phyloP scores from a whole-genome alignment of 108 stramenopile genomes.

The Seminavis robusta region DNA sequence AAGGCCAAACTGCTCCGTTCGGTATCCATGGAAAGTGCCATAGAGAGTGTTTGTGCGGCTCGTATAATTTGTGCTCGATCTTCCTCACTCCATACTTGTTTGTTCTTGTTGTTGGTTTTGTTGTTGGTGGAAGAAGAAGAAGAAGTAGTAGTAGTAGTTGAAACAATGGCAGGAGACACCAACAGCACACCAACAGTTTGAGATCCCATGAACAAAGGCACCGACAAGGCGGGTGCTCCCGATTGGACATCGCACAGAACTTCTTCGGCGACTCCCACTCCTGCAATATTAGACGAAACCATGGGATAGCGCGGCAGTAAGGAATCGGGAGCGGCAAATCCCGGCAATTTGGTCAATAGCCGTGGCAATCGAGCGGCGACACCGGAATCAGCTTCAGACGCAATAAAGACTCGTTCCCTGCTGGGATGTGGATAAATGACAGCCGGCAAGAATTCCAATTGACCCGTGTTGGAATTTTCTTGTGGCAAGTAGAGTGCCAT shows the following conservation, averaged over 20 bases:
- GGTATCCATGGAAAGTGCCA: slow-evolving; percentile 80
- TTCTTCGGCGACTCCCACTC: slow-evolving; percentile 53
- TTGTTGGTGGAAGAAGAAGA: no score
- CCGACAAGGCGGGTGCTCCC: slow-evolving; percentile 47
- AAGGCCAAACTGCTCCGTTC: slow-evolving; percentile 45
- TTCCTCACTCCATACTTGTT: slow-evolving; percentile 40
- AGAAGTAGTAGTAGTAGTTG: not conserved
- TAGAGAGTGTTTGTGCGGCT: slow-evolving; percentile 72
- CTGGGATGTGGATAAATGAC: slow-evolving; percentile 65
- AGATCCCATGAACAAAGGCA: slow-evolving; percentile 75
- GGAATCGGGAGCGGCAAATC: slow-evolving; percentile 44
- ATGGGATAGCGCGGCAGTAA: slow-evolving; percentile 63
- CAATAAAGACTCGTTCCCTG: slow-evolving; percentile 76
- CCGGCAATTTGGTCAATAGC: slow-evolving; percentile 52
- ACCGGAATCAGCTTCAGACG: slow-evolving; percentile 53
- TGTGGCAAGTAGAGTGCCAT: slow-evolving; percentile 80
- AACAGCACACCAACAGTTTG: slow-evolving; percentile 73
- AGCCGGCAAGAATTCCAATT: slow-evolving; percentile 79
- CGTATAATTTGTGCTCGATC: slow-evolving; percentile 67
- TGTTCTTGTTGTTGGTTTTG: not conserved
- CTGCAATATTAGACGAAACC: slow-evolving; percentile 37
- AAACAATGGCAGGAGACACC: slow-evolving; percentile 33
- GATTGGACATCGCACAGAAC: slow-evolving; percentile 45
- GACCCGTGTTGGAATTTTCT: slow-evolving; percentile 72
- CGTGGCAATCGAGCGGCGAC: slow-evolving; percentile 45